Percentiles rank a stretch among this genome's conserved stretches.
Evolutionary conservation across 148 eudicot genomes (phyloP).

Genomic region (Spergularia marina): DNA sequence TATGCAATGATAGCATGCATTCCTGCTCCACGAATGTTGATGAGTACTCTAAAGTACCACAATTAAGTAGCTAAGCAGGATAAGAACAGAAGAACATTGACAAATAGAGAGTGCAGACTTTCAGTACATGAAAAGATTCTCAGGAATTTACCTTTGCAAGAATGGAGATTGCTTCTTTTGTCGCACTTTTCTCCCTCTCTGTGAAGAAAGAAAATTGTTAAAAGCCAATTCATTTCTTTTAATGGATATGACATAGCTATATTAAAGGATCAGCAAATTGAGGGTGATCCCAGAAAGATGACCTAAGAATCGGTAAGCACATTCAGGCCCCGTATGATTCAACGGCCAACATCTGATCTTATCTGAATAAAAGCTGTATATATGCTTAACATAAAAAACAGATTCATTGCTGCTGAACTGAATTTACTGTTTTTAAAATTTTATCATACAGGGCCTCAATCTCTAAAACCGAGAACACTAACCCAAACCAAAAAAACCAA

Average conservation of each 20-base stretch:
- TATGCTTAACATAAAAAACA: too few relatives aligned
- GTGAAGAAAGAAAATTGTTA: conserved; percentile 23
- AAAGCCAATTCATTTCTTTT: conserved; percentile 13
- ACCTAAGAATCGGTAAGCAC: neutral
- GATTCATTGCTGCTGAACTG: too few relatives aligned
- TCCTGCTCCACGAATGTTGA: neutral
- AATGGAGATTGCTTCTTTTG: conserved; percentile 79
- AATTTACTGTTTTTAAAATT: too few relatives aligned
- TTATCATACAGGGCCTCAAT: too few relatives aligned
- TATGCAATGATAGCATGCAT: neutral
- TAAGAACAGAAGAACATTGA: neutral
- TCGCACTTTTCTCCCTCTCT: conserved; percentile 96
- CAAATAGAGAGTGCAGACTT: neutral
- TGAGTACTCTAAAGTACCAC: neutral
- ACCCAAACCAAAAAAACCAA: neutral
- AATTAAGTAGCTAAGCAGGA: neutral
- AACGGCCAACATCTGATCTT: too few relatives aligned
- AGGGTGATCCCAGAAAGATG: neutral
- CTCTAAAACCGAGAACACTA: neutral
- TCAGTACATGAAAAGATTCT: neutral
- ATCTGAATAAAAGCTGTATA: too few relatives aligned
- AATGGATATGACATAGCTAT: neutral
- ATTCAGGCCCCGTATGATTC: too few relatives aligned
- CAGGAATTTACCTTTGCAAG: conserved; percentile 51
- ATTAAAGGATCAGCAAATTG: neutral